A percentile compares a stretch with the other conserved stretches of the same genome.
Conservation (phyloP, 345 rosid genomes). For the Psidium friedrichsthalianum region DNA sequence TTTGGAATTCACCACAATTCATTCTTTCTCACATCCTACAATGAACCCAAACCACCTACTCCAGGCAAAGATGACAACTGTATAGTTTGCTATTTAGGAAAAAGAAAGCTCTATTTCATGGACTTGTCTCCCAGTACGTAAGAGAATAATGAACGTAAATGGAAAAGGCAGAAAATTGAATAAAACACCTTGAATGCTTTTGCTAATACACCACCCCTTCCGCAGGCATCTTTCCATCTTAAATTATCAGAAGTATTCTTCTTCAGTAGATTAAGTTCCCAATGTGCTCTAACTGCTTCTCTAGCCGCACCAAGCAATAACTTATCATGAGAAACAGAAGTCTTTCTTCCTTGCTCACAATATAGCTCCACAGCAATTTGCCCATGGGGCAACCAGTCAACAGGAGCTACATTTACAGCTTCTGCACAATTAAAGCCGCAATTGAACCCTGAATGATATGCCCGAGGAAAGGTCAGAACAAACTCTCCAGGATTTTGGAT, state of each 20-base stretch:
- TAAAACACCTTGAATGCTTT: slow-evolving; percentile 71
- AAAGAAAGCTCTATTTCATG: neutral
- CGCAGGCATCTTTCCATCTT: slow-evolving; percentile 80
- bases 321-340: slow-evolving; percentile 97
- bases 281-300: slow-evolving; percentile 92
- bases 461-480: slow-evolving; percentile 94
- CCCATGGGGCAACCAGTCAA: slow-evolving; percentile 98
- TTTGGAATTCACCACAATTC: neutral
- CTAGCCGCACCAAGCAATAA: slow-evolving; percentile 98
- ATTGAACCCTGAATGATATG: slow-evolving; percentile 97
- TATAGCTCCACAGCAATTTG: slow-evolving; percentile 86
- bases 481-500: slow-evolving; percentile 92
- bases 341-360: slow-evolving; percentile 79
- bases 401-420: slow-evolving; percentile 98
- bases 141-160: neutral
- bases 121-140: neutral
- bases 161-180: slow-evolving; percentile 1
- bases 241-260: slow-evolving; percentile 61
- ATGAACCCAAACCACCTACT: neutral
- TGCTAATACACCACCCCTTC: slow-evolving; percentile 73
- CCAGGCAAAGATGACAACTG: neutral
- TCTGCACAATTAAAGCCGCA: slow-evolving; percentile 97
- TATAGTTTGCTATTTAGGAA: neutral
- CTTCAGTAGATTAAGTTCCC: slow-evolving; percentile 89
- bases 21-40: neutral